A percentile compares a stretch with the other conserved stretches of the same genome.
phyloP scores from a whole-genome alignment of 2,329 filamentous ascomycete genomes.

The Chaetomium sp. region DNA sequence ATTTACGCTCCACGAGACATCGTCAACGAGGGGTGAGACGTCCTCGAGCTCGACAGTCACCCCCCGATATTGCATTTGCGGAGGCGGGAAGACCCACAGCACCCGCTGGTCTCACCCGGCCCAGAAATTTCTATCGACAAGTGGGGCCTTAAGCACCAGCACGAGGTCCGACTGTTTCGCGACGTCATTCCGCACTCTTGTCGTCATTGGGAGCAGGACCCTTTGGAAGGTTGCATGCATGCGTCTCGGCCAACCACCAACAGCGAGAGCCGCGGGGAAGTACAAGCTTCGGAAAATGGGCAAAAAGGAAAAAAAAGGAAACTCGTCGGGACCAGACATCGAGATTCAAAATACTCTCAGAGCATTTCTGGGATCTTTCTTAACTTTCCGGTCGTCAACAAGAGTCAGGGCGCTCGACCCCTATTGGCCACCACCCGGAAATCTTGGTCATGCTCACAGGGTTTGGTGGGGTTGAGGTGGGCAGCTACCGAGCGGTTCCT shows the following conservation, averaged over 20 bases:
- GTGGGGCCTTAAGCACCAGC: background rate
- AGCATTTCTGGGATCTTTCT: no score
- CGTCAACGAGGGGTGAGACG: no score
- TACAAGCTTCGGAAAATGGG: background rate
- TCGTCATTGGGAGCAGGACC: slow-evolving; percentile 21
- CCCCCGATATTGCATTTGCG: no score
- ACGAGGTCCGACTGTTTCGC: slow-evolving; percentile 16
- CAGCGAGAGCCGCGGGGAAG: background rate
- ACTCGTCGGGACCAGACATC: no score
- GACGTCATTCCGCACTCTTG: slow-evolving; percentile 25
- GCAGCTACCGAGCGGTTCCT: background rate
- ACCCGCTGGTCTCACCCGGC: background rate
- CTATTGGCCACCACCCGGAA: background rate
- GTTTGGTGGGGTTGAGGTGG: background rate
- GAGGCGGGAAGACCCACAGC: no score
- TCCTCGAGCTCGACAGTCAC: no score
- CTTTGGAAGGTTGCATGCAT: slow-evolving; percentile 7
- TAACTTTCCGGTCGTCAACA: no score
- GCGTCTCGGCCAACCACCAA: slow-evolving; percentile 12
- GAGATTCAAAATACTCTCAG: no score
- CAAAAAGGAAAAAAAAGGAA: background rate
- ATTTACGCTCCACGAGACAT: no score
- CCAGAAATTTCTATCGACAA: background rate
- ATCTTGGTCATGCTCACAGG: background rate
- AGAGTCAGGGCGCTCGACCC: background rate